Conservation (phyloP, 2,329 filamentous ascomycete genomes). For the Calonectria leucothoes region DNA sequence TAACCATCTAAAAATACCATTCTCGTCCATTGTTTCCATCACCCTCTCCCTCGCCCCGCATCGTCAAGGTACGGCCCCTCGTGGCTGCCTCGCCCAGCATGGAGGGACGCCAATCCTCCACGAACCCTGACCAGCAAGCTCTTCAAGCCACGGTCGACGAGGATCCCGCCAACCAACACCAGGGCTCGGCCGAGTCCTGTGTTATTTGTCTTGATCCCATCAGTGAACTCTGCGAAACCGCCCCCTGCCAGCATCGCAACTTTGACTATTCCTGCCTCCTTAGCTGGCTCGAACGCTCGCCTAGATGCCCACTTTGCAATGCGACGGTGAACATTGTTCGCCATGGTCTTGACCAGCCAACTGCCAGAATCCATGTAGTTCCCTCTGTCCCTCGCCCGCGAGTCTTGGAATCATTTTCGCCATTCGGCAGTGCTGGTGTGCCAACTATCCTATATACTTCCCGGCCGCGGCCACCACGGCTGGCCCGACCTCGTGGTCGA, state of each 20-base stretch:
- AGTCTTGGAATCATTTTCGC: neutral
- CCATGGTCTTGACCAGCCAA: slow-evolving; percentile 67
- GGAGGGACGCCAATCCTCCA: slow-evolving; percentile 5
- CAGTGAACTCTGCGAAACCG: slow-evolving; percentile 76
- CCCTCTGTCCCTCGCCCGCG: slow-evolving; percentile 25
- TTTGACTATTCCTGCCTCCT: slow-evolving; percentile 90
- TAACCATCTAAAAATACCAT: neutral
- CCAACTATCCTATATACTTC: neutral
- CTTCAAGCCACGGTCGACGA: slow-evolving; percentile 43
- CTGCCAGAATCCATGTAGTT: slow-evolving; percentile 66
- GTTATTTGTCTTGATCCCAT: slow-evolving; percentile 88
- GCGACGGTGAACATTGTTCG: slow-evolving; percentile 67
- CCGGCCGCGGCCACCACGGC: neutral
- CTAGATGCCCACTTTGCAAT: slow-evolving; percentile 85
- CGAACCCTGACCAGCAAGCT: slow-evolving; percentile 36
- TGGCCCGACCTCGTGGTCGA: neutral
- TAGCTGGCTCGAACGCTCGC: slow-evolving; percentile 81
- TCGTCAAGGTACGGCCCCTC: neutral
- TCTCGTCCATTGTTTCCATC: neutral
- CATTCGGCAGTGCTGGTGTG: neutral
- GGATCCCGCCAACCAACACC: neutral
- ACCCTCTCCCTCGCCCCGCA: neutral
- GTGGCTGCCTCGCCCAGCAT: neutral
- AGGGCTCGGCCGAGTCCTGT: slow-evolving; percentile 63
- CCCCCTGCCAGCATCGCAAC: slow-evolving; percentile 81